Evolutionary conservation across 306 rosid species (phyloP).

Genomic region (Rosa multiflora): DNA sequence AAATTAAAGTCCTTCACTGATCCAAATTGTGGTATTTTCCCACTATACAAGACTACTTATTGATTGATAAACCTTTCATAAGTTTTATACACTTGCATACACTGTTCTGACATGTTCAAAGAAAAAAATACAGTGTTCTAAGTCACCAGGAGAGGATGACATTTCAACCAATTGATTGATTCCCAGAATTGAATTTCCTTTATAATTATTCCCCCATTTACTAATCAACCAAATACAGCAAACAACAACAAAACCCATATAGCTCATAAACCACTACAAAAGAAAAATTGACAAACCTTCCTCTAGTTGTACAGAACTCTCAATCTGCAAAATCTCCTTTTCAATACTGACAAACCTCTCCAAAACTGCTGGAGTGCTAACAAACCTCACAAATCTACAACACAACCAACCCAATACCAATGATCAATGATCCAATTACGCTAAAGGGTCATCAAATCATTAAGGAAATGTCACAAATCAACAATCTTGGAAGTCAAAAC

Average conservation of each 20-base stretch:
- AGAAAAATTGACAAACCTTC: constrained; percentile 22
- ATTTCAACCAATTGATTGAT: background rate
- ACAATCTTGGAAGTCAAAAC: background rate
- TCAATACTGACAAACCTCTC: constrained; percentile 69
- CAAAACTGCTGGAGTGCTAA: constrained; percentile 66
- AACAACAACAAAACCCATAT: background rate
- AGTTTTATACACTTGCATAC: no score
- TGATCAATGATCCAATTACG: background rate
- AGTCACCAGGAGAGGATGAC: background rate
- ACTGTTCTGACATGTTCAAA: no score
- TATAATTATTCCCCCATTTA: background rate
- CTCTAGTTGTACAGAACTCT: constrained; percentile 47
- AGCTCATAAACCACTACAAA: background rate
- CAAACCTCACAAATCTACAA: constrained; percentile 66
- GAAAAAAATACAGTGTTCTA: no score
- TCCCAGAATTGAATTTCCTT: no score
- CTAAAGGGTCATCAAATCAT: background rate
- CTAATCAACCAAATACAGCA: background rate
- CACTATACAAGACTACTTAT: no score
- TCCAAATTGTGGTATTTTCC: background rate
- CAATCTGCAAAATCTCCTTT: constrained; percentile 60
- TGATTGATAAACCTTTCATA: background rate
- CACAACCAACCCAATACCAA: background rate
- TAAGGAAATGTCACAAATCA: background rate
- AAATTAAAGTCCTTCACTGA: constrained; percentile 3